Evolutionary conservation across 768 basidiomycete genomes (phyloP).

Genomic region (Leccinum uliginosum): DNA sequence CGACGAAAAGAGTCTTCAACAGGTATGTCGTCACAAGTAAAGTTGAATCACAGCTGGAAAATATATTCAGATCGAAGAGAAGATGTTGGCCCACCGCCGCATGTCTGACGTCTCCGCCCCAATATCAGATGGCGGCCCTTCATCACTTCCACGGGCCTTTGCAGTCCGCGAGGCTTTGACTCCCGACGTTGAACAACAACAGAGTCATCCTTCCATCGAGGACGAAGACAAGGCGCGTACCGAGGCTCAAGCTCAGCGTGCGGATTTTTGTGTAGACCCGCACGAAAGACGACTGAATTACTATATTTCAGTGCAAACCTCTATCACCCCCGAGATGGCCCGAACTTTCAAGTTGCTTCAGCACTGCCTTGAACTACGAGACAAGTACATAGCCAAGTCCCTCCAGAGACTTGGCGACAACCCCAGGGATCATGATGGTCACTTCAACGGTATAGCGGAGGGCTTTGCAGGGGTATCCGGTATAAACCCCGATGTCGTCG

Average conservation of each 20-base stretch:
- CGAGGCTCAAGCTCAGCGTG: slow-evolving; percentile 32
- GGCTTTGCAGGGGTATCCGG: slow-evolving; percentile 61
- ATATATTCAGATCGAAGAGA: slow-evolving; percentile 64
- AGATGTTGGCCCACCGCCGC: slow-evolving; percentile 62
- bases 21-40: slow-evolving; percentile 42
- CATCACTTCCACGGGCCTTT: slow-evolving; percentile 38
- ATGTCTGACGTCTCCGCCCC: slow-evolving; percentile 45
- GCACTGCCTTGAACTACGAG: slow-evolving; percentile 84
- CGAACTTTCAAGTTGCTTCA: slow-evolving; percentile 69
- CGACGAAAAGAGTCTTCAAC: slow-evolving; percentile 73
- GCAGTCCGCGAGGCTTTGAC: slow-evolving; percentile 30
- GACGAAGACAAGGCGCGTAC: slow-evolving; percentile 36
- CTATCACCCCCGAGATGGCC: slow-evolving; percentile 41
- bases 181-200: slow-evolving; percentile 19
- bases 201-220: slow-evolving; percentile 22
- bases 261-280: slow-evolving; percentile 4
- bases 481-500: slow-evolving; percentile 54
- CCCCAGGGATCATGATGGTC: slow-evolving; percentile 84
- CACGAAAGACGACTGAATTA: slow-evolving; percentile 3
- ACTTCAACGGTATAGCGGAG: slow-evolving; percentile 65
- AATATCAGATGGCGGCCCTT: slow-evolving; percentile 18
- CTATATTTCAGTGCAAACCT: slow-evolving; percentile 18
- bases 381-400: slow-evolving; percentile 90
- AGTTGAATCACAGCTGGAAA: slow-evolving; percentile 1
- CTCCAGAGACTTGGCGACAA: slow-evolving; percentile 93